phyloP scores from a whole-genome alignment of 169 alveolate genomes.

The Eimeria tenella region DNA sequence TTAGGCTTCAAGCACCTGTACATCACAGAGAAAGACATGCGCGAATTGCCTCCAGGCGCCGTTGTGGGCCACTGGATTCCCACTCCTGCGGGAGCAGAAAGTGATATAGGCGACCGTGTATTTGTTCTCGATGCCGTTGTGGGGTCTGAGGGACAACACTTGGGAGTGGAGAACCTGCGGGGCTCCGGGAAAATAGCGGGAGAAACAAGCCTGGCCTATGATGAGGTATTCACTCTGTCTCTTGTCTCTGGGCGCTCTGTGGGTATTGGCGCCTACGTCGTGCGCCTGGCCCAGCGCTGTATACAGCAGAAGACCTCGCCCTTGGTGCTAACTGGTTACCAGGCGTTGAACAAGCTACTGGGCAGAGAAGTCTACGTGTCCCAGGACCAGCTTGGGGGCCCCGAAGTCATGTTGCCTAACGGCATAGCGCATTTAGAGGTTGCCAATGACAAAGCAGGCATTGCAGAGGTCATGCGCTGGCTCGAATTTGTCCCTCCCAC shows the following conservation, averaged over 20 bases:
- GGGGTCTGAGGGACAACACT: constrained; percentile 41
- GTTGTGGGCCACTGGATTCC: constrained; percentile 65
- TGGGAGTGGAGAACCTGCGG: constrained; percentile 90
- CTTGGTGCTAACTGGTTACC: constrained; percentile 91
- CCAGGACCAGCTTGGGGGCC: constrained; percentile 93
- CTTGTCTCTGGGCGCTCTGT: constrained; percentile 92
- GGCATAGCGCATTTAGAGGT: constrained; percentile 92
- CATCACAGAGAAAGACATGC: constrained; percentile 84
- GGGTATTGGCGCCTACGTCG: constrained; percentile 93
- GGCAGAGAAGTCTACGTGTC: constrained; percentile 91
- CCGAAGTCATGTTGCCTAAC: constrained; percentile 91
- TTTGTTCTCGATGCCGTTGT: constrained; percentile 73
- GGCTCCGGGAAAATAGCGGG: constrained; percentile 94
- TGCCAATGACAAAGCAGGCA: constrained; percentile 88
- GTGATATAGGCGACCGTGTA: constrained; percentile 8
- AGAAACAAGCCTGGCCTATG: constrained; percentile 92
- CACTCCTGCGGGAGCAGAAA: neutral
- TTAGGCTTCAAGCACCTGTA: constrained; percentile 87
- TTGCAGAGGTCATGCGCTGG: constrained; percentile 88
- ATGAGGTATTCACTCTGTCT: constrained; percentile 89
- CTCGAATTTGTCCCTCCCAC: constrained; percentile 86
- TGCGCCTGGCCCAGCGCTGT: constrained; percentile 90
- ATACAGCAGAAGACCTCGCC: constrained; percentile 90
- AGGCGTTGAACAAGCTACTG: constrained; percentile 90
- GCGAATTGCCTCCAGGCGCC: constrained; percentile 75